Evolutionary conservation across 2,329 filamentous ascomycete genomes (phyloP), one percentile per base, ranked within the genome.

Genomic region (Cladosporium colombiae): DNA sequence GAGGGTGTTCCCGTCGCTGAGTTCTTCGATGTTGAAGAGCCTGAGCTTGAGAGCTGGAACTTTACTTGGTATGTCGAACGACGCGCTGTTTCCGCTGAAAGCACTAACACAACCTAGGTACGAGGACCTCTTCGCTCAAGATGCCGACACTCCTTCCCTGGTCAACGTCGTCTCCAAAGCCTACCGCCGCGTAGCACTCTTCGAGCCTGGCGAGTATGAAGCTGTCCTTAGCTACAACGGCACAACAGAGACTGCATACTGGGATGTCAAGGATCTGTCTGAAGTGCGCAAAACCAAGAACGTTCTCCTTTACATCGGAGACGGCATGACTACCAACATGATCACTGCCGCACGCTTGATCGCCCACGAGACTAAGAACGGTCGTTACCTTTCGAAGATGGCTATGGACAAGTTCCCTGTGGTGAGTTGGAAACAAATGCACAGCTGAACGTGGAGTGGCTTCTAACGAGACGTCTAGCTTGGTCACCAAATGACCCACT

Each of bases 401-500:
- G 69, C 72, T 18, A 70, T 96, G 82, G 92, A 96, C 80, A 85
- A 92, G 74, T 95, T 95, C 79, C 91, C 92, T 2, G 86, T 71
- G 13, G 62, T 63, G 37, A 55, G 61, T 31, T 44, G 23, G 23
- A 23, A 18, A 18, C 13, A 11, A 18, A 33, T 1, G 13, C 27
- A 21, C 5, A 14, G 25, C 23, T 8, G 25, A 18, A 10, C 35
- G 11, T 29, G 6, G 13, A 27, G 18, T 25, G 2, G 5, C 16
- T 25, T 27, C 55, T 65, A 8, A 63, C 35, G 13, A n/a, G 6
- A n/a, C 8, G 10, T 23, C 25, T 21, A 63, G 46, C 76, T 94
- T 13, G 92, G 92, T 23, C 92, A 96, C 77, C 91, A 94, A 79
- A 94, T 95, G 85, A 93, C 91, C 13, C 91, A 94, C 79, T 93